These are phyloP conservation scores for Metschnikowia amazonensis DNA, from an alignment of 805 yeast species.

Conservation along the genomic window DNA sequence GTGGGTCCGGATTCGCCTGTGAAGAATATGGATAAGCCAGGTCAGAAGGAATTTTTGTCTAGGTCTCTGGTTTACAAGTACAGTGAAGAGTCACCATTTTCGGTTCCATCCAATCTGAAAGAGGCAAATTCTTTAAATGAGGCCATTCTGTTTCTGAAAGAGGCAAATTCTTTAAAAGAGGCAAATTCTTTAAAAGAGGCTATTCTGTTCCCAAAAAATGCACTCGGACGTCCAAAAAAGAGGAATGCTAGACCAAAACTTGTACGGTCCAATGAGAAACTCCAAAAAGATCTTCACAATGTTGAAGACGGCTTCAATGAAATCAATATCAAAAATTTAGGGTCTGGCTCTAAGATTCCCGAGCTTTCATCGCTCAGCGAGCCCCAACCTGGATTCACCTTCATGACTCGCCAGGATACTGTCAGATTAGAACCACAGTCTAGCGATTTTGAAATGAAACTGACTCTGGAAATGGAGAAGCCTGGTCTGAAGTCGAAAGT, in stretches of 20 bases:
- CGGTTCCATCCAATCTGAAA: background rate
- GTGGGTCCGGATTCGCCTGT: constrained; percentile 4
- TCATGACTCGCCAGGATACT: constrained; percentile 1
- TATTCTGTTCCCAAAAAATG: no score
- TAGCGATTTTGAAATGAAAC: background rate
- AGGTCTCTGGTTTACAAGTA: constrained; percentile 36
- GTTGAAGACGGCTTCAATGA: background rate
- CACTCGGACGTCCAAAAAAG: background rate
- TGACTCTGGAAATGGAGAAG: background rate
- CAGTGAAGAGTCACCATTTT: constrained; percentile 3
- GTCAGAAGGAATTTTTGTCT: constrained; percentile 32
- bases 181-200: no score
- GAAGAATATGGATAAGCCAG: constrained; percentile 21
- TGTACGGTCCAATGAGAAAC: background rate
- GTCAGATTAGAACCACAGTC: background rate
- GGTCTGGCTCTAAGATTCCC: no score
- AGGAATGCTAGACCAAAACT: background rate
- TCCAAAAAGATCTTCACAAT: background rate
- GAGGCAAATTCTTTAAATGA: no score
- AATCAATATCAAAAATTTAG: background rate
- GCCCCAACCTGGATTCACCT: background rate
- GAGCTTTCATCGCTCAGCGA: background rate
- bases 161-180: no score
- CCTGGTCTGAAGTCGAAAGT: background rate
- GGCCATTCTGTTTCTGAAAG: no score